These are phyloP conservation scores for Neoboletus subvelutipes DNA, from an alignment of 768 basidiomycete species.

Conservation along the genomic window DNA sequence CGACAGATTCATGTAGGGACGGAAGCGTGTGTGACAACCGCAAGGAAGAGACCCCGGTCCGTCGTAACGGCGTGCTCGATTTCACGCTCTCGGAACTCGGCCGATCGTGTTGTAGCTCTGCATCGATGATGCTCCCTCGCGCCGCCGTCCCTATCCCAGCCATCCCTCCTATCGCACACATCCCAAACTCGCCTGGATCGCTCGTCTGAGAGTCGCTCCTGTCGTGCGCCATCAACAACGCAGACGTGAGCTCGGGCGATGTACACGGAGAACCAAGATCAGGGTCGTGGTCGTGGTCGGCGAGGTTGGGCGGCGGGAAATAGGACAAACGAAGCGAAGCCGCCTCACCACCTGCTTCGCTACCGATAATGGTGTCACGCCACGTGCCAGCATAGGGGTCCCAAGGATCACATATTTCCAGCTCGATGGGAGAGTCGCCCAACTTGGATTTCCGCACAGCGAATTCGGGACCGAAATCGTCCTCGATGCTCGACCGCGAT, in stretches of 20 bases:
- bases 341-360: slow-evolving; percentile 17
- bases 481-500: slow-evolving; percentile 26
- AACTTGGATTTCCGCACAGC: slow-evolving; percentile 8
- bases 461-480: slow-evolving; percentile 11
- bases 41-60: not conserved
- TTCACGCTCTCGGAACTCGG: slow-evolving; percentile 13
- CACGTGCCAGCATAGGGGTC: slow-evolving; percentile 23
- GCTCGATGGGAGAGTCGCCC: not conserved
- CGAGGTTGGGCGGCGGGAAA: slow-evolving; percentile 4
- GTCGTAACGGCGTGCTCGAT: slow-evolving; percentile 11
- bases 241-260: slow-evolving; percentile 27
- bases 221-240: slow-evolving; percentile 36
- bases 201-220: slow-evolving; percentile 11
- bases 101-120: slow-evolving; percentile 8
- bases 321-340: slow-evolving; percentile 11
- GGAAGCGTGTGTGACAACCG: slow-evolving; percentile 6
- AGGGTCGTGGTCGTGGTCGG: no score
- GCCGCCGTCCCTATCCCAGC: slow-evolving; percentile 46
- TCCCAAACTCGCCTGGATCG: slow-evolving; percentile 24
- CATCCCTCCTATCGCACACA: slow-evolving; percentile 37
- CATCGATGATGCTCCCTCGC: slow-evolving; percentile 31
- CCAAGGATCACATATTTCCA: slow-evolving; percentile 24
- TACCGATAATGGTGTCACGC: slow-evolving; percentile 33
- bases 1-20: not conserved
- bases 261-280: slow-evolving; percentile 25